Conservation (phyloP, 2,329 filamentous ascomycete species). For the Delphinella strobiligena region DNA sequence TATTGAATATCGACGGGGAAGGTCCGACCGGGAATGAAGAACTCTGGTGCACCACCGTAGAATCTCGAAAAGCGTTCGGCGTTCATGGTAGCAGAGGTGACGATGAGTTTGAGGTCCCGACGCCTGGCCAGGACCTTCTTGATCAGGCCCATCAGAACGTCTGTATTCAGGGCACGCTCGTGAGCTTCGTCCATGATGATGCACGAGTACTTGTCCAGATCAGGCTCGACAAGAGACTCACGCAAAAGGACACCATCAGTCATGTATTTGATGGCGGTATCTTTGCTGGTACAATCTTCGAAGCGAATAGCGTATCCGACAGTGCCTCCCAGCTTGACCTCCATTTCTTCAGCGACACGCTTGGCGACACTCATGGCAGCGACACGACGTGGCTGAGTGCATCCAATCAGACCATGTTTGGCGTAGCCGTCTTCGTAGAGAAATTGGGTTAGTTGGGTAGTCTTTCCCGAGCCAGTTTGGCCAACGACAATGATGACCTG, state of each 20-base stretch:
- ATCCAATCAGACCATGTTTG: slow-evolving; percentile 79
- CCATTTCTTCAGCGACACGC: slow-evolving; percentile 97
- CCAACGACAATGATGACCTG: slow-evolving; percentile 95
- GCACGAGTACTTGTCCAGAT: slow-evolving; percentile 91
- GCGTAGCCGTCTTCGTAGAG: slow-evolving; percentile 91
- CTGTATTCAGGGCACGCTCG: slow-evolving; percentile 90
- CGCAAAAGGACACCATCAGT: slow-evolving; percentile 90
- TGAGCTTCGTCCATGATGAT: slow-evolving; percentile 99
- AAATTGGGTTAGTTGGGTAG: slow-evolving; percentile 93
- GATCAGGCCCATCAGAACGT: slow-evolving; percentile 93
- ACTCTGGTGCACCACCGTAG: slow-evolving; percentile 91
- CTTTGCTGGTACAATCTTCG: slow-evolving; percentile 92
- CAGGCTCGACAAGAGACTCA: slow-evolving; percentile 84
- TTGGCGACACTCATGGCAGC: slow-evolving; percentile 99
- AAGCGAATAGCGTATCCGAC: slow-evolving; percentile 98
- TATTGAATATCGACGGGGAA: slow-evolving; percentile 97
- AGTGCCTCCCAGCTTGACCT: slow-evolving; percentile 71
- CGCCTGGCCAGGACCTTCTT: slow-evolving; percentile 90
- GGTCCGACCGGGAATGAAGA: slow-evolving; percentile 87
- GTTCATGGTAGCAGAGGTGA: slow-evolving; percentile 98
- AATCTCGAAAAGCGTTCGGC: slow-evolving; percentile 91
- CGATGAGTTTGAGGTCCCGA: slow-evolving; percentile 87
- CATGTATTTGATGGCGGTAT: slow-evolving; percentile 98
- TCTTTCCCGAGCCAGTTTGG: slow-evolving; percentile 95
- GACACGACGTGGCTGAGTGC: slow-evolving; percentile 90